Evolutionary conservation across 106 monocot genomes (phyloP).

Genomic region (Dendrobium chrysotoxum): DNA sequence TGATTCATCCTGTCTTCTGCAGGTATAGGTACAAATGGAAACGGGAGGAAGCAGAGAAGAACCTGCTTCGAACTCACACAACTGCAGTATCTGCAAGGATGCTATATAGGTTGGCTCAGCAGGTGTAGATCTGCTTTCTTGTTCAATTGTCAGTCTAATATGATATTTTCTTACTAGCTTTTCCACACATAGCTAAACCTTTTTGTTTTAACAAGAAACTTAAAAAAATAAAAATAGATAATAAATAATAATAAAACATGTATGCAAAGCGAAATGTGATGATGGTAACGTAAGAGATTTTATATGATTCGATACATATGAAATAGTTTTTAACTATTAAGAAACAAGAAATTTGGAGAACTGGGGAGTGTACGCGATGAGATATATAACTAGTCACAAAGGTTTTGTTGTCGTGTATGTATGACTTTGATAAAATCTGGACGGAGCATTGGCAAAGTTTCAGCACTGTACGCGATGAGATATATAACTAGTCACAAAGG

Average conservation of each 20-base stretch:
- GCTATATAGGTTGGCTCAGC: conserved; percentile 80
- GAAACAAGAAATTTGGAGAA: background rate
- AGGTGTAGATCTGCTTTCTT: conserved; percentile 23
- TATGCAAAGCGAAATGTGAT: conserved; percentile 1
- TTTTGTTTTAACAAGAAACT: background rate
- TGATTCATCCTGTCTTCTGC: conserved; percentile 7
- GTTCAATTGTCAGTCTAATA: background rate
- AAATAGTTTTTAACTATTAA: background rate
- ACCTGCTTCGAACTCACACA: conserved; percentile 91
- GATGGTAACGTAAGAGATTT: background rate
- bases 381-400: background rate
- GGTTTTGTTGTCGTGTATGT: background rate
- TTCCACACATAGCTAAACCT: background rate
- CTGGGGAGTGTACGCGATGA: background rate
- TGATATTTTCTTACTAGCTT: background rate
- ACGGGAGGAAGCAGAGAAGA: conserved; percentile 91
- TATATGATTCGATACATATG: background rate
- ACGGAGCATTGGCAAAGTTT: background rate
- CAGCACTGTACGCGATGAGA: background rate
- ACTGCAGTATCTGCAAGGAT: conserved; percentile 98
- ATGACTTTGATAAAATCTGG: background rate
- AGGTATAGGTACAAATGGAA: conserved; percentile 97
- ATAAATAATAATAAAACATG: no score
- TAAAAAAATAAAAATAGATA: background rate
- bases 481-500: background rate